phyloP scores from a whole-genome alignment of 1,284 basidiomycete genomes.

The Golubevia pallescens region DNA sequence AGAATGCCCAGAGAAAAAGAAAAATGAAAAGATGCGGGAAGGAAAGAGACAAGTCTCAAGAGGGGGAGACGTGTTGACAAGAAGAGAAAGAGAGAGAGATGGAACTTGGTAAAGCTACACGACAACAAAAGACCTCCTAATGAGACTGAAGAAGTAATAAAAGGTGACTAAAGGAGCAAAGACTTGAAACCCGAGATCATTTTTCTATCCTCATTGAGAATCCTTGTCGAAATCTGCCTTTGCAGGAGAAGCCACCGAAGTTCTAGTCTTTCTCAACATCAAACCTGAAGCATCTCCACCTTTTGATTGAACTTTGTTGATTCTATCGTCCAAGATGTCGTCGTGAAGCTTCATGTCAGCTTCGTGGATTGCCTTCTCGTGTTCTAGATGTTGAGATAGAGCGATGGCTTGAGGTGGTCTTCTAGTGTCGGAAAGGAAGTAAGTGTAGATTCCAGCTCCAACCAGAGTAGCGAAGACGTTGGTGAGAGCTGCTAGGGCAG shows the following conservation, averaged over 20 bases:
- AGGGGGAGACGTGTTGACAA: too few relatives aligned
- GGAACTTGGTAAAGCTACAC: too few relatives aligned
- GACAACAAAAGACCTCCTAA: too few relatives aligned
- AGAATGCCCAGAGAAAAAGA: too few relatives aligned
- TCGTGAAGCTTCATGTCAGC: conserved; percentile 28
- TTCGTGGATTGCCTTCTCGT: conserved; percentile 24
- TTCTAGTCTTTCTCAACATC: conserved; percentile 28
- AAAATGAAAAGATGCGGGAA: too few relatives aligned
- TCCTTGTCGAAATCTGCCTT: not conserved
- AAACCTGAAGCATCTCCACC: conserved; percentile 32
- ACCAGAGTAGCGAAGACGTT: conserved; percentile 43
- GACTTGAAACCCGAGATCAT: too few relatives aligned
- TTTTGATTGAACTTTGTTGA: conserved; percentile 28
- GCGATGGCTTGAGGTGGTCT: conserved; percentile 28
- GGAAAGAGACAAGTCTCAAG: too few relatives aligned
- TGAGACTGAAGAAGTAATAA: too few relatives aligned
- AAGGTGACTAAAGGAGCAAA: too few relatives aligned
- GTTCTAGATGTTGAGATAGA: conserved; percentile 27
- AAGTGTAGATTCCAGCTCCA: conserved; percentile 40
- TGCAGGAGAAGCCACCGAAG: not conserved
- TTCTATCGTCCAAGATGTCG: conserved; percentile 41
- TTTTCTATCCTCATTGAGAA: not conserved
- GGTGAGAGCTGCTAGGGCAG: conserved; percentile 38
- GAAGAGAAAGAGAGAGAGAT: too few relatives aligned
- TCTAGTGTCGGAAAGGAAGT: conserved; percentile 42